These are phyloP conservation scores for Peniophora sp. DNA, from an alignment of 1,284 basidiomycete species.

Conservation along the genomic window DNA sequence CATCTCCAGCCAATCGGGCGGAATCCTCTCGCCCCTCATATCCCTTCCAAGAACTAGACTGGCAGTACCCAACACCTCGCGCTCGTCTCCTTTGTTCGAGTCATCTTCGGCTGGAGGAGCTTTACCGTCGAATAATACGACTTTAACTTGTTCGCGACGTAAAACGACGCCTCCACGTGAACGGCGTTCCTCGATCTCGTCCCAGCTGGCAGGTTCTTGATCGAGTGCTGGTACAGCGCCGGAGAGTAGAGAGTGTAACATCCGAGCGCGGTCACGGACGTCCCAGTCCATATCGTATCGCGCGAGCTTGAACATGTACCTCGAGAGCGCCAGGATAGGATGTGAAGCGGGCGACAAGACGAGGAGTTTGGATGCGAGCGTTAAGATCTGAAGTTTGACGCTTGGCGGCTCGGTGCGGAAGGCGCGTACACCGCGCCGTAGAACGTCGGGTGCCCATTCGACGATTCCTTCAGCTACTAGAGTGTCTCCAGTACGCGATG, in stretches of 20 bases:
- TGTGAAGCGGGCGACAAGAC: slow-evolving; percentile 55
- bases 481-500: slow-evolving; percentile 13
- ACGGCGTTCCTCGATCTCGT: slow-evolving; percentile 24
- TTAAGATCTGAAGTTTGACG: slow-evolving; percentile 79
- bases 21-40: slow-evolving; percentile 27
- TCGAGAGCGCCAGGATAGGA: slow-evolving; percentile 45
- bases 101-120: slow-evolving; percentile 32
- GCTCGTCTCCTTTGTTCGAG: slow-evolving; percentile 21
- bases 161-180: slow-evolving; percentile 64
- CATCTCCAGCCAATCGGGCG: slow-evolving; percentile 31
- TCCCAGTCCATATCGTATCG: slow-evolving; percentile 85
- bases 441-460: slow-evolving; percentile 79
- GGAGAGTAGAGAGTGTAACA: slow-evolving; percentile 64
- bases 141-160: slow-evolving; percentile 70
- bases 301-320: slow-evolving; percentile 78
- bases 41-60: slow-evolving; percentile 40
- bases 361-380: slow-evolving; percentile 77
- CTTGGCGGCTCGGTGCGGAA: slow-evolving; percentile 62
- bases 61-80: slow-evolving; percentile 48
- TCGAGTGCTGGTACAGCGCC: slow-evolving; percentile 37
- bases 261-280: slow-evolving; percentile 80
- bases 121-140: slow-evolving; percentile 77
- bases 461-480: slow-evolving; percentile 36
- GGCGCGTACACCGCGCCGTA: slow-evolving; percentile 67
- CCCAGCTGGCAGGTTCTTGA: slow-evolving; percentile 2